Evolutionary conservation across 179 eudicot species (phyloP).

Genomic region (Spinacia oleracea): DNA sequence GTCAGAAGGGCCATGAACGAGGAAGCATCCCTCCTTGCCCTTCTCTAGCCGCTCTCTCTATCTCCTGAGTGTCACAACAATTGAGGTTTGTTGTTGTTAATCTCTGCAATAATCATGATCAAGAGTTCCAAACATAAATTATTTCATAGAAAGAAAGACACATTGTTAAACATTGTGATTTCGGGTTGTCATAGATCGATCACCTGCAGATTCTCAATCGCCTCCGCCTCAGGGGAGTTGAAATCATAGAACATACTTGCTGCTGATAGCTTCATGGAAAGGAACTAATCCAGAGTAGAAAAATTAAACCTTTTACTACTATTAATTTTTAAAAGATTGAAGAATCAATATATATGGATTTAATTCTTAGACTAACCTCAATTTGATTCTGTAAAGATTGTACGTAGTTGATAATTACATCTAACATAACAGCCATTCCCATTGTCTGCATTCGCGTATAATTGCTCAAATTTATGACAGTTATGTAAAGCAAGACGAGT

Average conservation of each 20-base stretch:
- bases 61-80: constrained; percentile 46
- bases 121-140: background rate
- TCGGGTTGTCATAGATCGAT: too few relatives aligned
- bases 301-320: too few relatives aligned
- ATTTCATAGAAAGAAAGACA: too few relatives aligned
- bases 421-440: constrained; percentile 98
- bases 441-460: constrained; percentile 55
- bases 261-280: constrained; percentile 94
- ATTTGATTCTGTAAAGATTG: constrained; percentile 86
- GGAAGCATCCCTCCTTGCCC: constrained; percentile 41
- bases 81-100: constrained; percentile 39
- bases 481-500: background rate
- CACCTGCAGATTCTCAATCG: constrained; percentile 56
- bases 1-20: constrained; percentile 39
- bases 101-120: constrained; percentile 33
- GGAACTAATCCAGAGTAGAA: constrained; percentile 55
- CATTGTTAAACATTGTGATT: too few relatives aligned
- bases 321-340: background rate
- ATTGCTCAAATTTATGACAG: background rate
- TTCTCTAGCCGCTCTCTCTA: constrained; percentile 49
- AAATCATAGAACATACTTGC: constrained; percentile 88
- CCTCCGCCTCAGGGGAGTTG: constrained; percentile 78
- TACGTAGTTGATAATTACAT: constrained; percentile 87
- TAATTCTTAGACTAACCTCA: constrained; percentile 52
- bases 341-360: background rate